Evolutionary conservation across 2,329 filamentous ascomycete genomes (phyloP).

Genomic region (Lithohypha guttulata): DNA sequence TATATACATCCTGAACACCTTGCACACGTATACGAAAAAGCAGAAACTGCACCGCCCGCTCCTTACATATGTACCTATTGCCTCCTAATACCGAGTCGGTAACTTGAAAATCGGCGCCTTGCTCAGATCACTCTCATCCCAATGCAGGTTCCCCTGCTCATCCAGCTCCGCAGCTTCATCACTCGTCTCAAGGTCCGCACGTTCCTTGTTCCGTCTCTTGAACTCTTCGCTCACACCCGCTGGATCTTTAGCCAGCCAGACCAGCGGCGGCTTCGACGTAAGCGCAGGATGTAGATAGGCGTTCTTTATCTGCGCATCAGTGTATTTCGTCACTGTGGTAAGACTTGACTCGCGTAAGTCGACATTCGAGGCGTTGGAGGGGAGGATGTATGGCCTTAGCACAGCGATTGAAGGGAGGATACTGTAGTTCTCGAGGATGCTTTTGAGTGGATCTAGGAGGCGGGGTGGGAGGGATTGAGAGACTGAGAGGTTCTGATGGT

Average conservation of each 20-base stretch:
- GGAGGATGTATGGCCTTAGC: constrained; percentile 18
- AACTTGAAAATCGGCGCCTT: constrained; percentile 22
- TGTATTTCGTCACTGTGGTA: constrained; percentile 61
- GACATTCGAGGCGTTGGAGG: constrained; percentile 35
- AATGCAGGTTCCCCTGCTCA: constrained; percentile 54
- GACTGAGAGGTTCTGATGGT: background rate
- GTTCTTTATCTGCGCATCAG: constrained; percentile 48
- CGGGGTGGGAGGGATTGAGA: constrained; percentile 26
- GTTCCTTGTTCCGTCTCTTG: constrained; percentile 65
- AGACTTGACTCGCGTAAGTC: constrained; percentile 28
- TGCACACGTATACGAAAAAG: too few species aligned
- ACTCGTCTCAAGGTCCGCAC: constrained; percentile 58
- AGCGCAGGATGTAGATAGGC: constrained; percentile 68
- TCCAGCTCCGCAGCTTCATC: constrained; percentile 63
- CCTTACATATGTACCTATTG: too few species aligned
- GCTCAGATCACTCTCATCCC: constrained; percentile 42
- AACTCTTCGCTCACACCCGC: constrained; percentile 67
- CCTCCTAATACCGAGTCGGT: constrained; percentile 13
- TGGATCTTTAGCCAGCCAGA: constrained; percentile 73
- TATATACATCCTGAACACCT: too few species aligned
- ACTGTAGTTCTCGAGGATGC: constrained; percentile 41
- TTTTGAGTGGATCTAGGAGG: constrained; percentile 61
- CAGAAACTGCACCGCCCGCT: too few species aligned
- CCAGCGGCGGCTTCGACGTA: constrained; percentile 48
- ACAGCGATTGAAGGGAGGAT: constrained; percentile 17